phyloP scores from a whole-genome alignment of 768 basidiomycete species.

The Calocybe indica region DNA sequence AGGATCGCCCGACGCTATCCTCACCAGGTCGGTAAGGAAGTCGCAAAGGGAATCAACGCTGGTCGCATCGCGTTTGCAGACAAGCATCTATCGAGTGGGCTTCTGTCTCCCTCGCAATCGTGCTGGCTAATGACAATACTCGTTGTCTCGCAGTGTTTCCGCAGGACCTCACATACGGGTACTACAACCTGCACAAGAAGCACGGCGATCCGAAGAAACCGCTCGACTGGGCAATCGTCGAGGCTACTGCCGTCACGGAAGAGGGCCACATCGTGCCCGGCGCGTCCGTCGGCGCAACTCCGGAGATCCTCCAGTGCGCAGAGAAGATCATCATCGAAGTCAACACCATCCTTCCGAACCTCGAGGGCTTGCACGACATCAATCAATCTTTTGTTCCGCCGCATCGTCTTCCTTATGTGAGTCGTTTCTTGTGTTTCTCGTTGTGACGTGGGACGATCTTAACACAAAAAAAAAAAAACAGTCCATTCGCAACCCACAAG shows the following conservation, averaged over 20 bases:
- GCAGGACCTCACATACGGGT: conserved; percentile 42
- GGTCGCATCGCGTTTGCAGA: conserved; percentile 42
- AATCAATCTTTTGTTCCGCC: conserved; percentile 39
- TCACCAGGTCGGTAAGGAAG: conserved; percentile 44
- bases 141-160: conserved; percentile 33
- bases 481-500: conserved; percentile 36
- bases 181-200: conserved; percentile 36
- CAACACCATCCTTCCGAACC: conserved; percentile 39
- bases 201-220: conserved; percentile 39
- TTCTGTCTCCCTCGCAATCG: not conserved
- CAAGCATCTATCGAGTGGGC: conserved; percentile 43
- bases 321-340: conserved; percentile 47
- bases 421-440: conserved; percentile 4
- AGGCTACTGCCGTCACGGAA: conserved; percentile 43
- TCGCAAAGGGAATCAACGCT: conserved; percentile 41
- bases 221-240: conserved; percentile 44
- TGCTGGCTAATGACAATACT: not conserved
- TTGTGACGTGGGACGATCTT: not conserved
- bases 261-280: conserved; percentile 42
- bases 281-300: conserved; percentile 41
- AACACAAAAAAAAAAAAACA: conserved; percentile 9
- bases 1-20: conserved; percentile 40
- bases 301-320: conserved; percentile 41
- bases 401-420: conserved; percentile 34
- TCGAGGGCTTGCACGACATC: conserved; percentile 45